Conservation (phyloP, 2,329 filamentous ascomycete genomes). For the Anthostomella pinea region DNA sequence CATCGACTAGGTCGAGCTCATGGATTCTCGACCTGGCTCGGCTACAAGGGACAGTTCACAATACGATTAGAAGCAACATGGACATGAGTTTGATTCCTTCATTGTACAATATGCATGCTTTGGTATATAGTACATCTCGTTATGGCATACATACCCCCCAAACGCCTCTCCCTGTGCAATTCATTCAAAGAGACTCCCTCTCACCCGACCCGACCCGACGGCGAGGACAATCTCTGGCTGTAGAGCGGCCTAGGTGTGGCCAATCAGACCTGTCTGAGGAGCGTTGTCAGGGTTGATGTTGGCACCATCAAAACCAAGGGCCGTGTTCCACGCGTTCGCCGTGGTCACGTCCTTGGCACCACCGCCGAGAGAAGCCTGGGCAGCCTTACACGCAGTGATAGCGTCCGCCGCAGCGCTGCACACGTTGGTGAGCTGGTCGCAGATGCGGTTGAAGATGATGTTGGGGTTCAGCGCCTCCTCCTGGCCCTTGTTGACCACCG, state of each 20-base stretch:
- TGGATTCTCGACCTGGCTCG: too few species aligned
- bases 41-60: too few species aligned
- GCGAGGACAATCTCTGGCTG: too few species aligned
- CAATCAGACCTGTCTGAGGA: slow-evolving; percentile 35
- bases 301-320: slow-evolving; percentile 38
- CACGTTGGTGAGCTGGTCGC: slow-evolving; percentile 66
- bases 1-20: too few species aligned
- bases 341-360: slow-evolving; percentile 37
- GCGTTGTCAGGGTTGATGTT: slow-evolving; percentile 39
- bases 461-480: slow-evolving; percentile 67
- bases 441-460: slow-evolving; percentile 72
- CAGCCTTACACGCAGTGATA: slow-evolving; percentile 48
- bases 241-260: slow-evolving; percentile 37
- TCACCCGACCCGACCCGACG: too few species aligned
- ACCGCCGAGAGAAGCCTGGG: slow-evolving; percentile 39
- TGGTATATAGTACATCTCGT: too few species aligned
- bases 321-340: slow-evolving; percentile 39
- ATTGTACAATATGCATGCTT: too few species aligned
- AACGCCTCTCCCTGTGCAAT: too few species aligned
- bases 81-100: too few species aligned
- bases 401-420: slow-evolving; percentile 62
- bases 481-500: slow-evolving; percentile 59
- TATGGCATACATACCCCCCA: too few species aligned
- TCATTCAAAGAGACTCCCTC: too few species aligned
- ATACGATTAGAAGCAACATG: too few species aligned